Conservation (phyloP, 1,284 basidiomycete genomes). For the Ganoderma meredithae region DNA sequence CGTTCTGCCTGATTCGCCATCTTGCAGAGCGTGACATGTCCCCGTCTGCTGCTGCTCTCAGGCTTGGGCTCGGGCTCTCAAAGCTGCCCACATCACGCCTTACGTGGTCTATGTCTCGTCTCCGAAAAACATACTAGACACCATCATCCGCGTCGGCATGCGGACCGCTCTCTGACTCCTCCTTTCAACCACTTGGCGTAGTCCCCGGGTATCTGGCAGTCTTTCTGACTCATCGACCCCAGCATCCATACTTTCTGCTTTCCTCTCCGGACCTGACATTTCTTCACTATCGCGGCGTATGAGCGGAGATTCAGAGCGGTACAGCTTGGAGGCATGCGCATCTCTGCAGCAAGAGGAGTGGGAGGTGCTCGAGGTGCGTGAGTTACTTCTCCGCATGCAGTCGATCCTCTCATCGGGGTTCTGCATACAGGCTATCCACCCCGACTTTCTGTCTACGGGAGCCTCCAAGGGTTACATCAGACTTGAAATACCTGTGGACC, state of each 20-base stretch:
- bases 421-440: constrained; percentile 70
- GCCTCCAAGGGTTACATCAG: constrained; percentile 49
- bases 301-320: neutral
- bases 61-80: neutral
- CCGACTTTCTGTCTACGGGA: constrained; percentile 64
- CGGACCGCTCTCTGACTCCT: neutral
- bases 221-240: neutral
- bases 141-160: neutral
- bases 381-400: constrained; percentile 8
- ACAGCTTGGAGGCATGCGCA: constrained; percentile 36
- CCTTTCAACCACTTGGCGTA: neutral
- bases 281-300: constrained; percentile 4
- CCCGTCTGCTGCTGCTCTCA: neutral
- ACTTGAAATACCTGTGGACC: constrained; percentile 70
- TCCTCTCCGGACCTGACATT: neutral
- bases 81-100: neutral
- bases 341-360: constrained; percentile 48
- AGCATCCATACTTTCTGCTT: neutral
- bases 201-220: neutral
- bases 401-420: constrained; percentile 2
- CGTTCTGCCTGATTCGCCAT: neutral
- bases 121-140: neutral
- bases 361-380: constrained; percentile 64
- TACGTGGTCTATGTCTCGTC: neutral
- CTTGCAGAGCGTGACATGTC: neutral